Evolutionary conservation across 495 filamentous ascomycete genomes (phyloP).

Genomic region (Daldinia caldariorum): DNA sequence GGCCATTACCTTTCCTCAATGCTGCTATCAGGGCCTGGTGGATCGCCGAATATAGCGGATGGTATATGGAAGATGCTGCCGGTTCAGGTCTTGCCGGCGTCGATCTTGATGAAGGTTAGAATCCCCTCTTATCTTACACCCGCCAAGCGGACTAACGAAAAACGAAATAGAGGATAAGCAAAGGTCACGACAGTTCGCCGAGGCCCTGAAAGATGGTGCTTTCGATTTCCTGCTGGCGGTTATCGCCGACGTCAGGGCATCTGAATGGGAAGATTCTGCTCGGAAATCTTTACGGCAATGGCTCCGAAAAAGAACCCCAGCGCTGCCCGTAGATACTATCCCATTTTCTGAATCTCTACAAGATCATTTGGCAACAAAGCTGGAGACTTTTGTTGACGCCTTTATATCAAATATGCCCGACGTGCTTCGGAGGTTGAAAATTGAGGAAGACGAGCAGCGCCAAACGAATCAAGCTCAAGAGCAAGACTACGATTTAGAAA

Average conservation of each 20-base stretch:
- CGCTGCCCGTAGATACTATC: conserved; percentile 68
- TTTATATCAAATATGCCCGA: conserved; percentile 96
- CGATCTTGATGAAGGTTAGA: conserved; percentile 58
- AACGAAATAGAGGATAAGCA: conserved; percentile 66
- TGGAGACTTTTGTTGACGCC: conserved; percentile 87
- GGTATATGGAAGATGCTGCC: conserved; percentile 76
- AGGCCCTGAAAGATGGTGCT: conserved; percentile 86
- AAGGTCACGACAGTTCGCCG: conserved; percentile 74
- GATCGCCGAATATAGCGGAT: conserved; percentile 91
- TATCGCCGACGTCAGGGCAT: conserved; percentile 74
- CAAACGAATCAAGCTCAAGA: conserved; percentile 74
- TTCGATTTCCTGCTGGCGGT: conserved; percentile 90
- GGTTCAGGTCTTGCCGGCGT: conserved; percentile 62
- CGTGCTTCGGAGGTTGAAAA: conserved; percentile 82
- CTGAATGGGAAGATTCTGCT: conserved; percentile 83
- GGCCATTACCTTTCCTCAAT: conserved; percentile 76
- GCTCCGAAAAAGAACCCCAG: conserved; percentile 78
- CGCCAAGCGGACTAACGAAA: conserved; percentile 35
- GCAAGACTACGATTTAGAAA: conserved; percentile 84
- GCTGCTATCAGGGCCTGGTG: conserved; percentile 81
- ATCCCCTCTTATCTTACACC: conserved; percentile 5
- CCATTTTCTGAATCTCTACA: conserved; percentile 72
- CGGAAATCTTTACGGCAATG: conserved; percentile 77
- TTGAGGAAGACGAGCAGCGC: conserved; percentile 88
- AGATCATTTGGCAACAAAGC: conserved; percentile 73